Conservation (phyloP, 2,329 filamentous ascomycete genomes). For the Colletotrichum sublineola region DNA sequence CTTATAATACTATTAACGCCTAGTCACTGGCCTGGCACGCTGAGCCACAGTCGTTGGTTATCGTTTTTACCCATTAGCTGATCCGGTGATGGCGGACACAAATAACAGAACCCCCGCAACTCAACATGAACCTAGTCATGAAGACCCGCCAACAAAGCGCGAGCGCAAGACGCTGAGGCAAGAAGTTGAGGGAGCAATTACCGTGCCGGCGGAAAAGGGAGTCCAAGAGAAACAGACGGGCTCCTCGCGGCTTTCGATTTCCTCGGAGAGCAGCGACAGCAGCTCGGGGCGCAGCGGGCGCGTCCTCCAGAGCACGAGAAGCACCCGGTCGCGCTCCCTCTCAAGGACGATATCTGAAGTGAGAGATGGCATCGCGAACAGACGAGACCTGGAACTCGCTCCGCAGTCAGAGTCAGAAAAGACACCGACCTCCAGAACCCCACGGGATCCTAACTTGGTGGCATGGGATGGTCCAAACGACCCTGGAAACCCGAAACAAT, state of each 20-base stretch:
- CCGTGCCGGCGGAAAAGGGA: slow-evolving; percentile 10
- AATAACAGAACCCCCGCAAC: neutral
- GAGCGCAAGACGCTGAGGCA: slow-evolving; percentile 28
- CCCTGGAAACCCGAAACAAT: slow-evolving; percentile 67
- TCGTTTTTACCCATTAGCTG: neutral
- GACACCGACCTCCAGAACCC: slow-evolving; percentile 37
- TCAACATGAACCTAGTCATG: neutral
- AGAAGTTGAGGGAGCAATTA: slow-evolving; percentile 19
- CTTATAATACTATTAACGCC: neutral
- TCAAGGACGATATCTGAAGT: slow-evolving; percentile 55
- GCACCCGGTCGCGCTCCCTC: slow-evolving; percentile 40
- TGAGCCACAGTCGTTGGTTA: neutral
- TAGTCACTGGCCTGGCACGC: neutral
- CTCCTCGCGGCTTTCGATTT: slow-evolving; percentile 15
- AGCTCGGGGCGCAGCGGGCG: slow-evolving; percentile 14
- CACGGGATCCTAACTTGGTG: slow-evolving; percentile 57
- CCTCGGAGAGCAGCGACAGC: slow-evolving; percentile 16
- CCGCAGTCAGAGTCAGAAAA: slow-evolving; percentile 44
- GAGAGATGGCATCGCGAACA: slow-evolving; percentile 55
- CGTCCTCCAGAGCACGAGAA: neutral
- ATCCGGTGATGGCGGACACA: slow-evolving; percentile 1
- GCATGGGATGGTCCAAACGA: slow-evolving; percentile 67
- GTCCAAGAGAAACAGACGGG: neutral
- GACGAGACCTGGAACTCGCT: slow-evolving; percentile 53
- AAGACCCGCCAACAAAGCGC: neutral